phyloP scores from a whole-genome alignment of 768 basidiomycete genomes.

The Gautieria morchelliformis region DNA sequence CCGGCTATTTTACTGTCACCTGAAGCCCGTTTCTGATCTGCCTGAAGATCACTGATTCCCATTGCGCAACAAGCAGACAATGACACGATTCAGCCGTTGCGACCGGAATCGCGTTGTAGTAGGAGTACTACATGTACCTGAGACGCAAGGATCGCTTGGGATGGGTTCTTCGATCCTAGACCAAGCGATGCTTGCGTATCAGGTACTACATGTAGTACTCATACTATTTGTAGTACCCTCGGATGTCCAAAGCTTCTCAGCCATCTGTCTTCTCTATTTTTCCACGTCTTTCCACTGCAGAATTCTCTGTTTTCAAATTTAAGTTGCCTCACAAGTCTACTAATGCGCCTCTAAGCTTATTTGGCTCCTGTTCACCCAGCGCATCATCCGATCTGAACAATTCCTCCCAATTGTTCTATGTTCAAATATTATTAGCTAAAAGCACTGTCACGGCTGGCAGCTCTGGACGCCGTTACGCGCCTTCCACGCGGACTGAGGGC shows the following conservation, averaged over 20 bases:
- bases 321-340: background rate
- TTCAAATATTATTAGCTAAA: background rate
- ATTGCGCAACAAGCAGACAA: background rate
- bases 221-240: no score
- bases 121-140: no score
- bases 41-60: background rate
- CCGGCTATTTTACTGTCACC: no score
- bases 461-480: background rate
- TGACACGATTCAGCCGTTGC: background rate
- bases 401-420: background rate
- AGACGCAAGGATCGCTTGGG: no score
- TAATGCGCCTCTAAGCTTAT: background rate
- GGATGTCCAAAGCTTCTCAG: background rate
- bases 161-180: no score
- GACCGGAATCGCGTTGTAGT: background rate
- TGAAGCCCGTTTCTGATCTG: background rate
- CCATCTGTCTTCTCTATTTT: background rate
- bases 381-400: background rate
- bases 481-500: background rate
- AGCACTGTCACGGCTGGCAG: background rate
- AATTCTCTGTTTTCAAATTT: slow-evolving; percentile 15
- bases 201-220: no score
- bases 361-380: background rate
- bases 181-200: no score
- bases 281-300: slow-evolving; percentile 14